Percentiles rank a stretch among this genome's conserved stretches.
Evolutionary conservation across 805 yeast species (phyloP).

Genomic region (Metschnikowia proteae): DNA sequence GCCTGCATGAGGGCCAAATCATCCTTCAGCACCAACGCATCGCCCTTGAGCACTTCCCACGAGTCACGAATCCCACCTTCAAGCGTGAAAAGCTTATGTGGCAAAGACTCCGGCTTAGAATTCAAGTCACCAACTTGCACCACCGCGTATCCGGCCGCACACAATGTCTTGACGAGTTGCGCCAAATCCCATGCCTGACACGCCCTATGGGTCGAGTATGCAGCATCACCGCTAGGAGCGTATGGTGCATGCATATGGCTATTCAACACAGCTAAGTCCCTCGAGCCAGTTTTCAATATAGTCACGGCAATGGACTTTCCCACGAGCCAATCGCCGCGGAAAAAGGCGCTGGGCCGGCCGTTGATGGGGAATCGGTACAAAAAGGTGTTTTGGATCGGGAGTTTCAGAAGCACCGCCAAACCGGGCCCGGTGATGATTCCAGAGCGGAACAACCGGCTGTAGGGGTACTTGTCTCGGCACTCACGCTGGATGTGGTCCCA

Average conservation of each 20-base stretch:
- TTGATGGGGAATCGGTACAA: slow-evolving; percentile 84
- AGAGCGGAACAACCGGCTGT: slow-evolving; percentile 64
- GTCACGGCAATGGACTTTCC: slow-evolving; percentile 87
- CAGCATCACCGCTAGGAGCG: slow-evolving; percentile 75
- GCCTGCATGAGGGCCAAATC: slow-evolving; percentile 30
- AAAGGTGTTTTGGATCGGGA: slow-evolving; percentile 78
- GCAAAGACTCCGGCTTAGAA: slow-evolving; percentile 81
- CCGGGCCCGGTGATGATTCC: slow-evolving; percentile 96
- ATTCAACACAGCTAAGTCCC: slow-evolving; percentile 74
- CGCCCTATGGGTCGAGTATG: slow-evolving; percentile 84
- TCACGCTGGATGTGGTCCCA: slow-evolving; percentile 58
- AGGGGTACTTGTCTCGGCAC: slow-evolving; percentile 52
- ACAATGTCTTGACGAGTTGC: slow-evolving; percentile 55
- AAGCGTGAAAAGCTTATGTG: slow-evolving; percentile 65
- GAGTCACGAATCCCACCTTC: slow-evolving; percentile 73
- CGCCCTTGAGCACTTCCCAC: slow-evolving; percentile 70
- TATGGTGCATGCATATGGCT: slow-evolving; percentile 99
- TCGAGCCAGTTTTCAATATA: slow-evolving; percentile 40
- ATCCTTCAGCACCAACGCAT: slow-evolving; percentile 14
- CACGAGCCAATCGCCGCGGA: slow-evolving; percentile 95
- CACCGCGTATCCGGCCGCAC: slow-evolving; percentile 75
- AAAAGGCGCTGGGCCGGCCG: slow-evolving; percentile 91
- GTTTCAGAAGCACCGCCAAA: slow-evolving; percentile 73
- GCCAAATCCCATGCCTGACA: slow-evolving; percentile 97
- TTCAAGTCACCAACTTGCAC: slow-evolving; percentile 92